A percentile compares a stretch with the other conserved stretches of the same genome.
These are phyloP conservation scores for Rubroshorea leprosula DNA, from an alignment of 345 rosid genomes.

Conservation along the genomic window DNA sequence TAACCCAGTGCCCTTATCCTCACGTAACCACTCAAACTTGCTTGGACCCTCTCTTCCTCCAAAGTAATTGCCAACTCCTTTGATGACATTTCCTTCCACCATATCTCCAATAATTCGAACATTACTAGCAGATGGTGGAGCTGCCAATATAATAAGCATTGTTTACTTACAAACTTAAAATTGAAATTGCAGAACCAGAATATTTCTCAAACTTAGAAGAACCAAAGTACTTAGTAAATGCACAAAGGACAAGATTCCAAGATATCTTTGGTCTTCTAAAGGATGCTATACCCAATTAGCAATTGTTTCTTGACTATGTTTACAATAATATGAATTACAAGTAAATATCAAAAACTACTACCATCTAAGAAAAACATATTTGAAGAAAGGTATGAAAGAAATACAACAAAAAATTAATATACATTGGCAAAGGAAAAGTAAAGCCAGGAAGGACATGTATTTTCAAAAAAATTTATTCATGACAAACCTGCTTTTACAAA, in stretches of 20 bases:
- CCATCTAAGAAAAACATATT: no score
- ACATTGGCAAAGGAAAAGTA: background rate
- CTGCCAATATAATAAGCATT: slow-evolving; percentile 44
- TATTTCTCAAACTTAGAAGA: no score
- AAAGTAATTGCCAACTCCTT: slow-evolving; percentile 86
- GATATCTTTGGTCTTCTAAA: no score
- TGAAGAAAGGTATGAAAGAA: no score
- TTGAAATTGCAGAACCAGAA: background rate
- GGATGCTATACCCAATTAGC: no score
- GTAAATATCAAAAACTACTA: no score
- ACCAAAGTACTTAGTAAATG: no score
- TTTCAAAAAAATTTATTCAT: background rate
- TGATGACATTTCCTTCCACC: slow-evolving; percentile 70
- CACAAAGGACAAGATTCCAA: no score
- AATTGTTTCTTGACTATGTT: no score
- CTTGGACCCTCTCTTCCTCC: slow-evolving; percentile 99
- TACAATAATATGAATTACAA: no score
- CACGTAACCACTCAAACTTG: slow-evolving; percentile 89
- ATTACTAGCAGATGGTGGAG: slow-evolving; percentile 82
- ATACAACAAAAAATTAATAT: no score
- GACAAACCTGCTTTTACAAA: slow-evolving; percentile 84
- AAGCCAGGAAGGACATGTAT: background rate
- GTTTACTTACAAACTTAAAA: background rate
- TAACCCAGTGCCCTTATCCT: slow-evolving; percentile 73
- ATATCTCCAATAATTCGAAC: slow-evolving; percentile 71